A percentile compares a stretch with the other conserved stretches of the same genome.
Evolutionary conservation across 2,329 filamentous ascomycete species (phyloP).

Genomic region (Penicillium sp.): DNA sequence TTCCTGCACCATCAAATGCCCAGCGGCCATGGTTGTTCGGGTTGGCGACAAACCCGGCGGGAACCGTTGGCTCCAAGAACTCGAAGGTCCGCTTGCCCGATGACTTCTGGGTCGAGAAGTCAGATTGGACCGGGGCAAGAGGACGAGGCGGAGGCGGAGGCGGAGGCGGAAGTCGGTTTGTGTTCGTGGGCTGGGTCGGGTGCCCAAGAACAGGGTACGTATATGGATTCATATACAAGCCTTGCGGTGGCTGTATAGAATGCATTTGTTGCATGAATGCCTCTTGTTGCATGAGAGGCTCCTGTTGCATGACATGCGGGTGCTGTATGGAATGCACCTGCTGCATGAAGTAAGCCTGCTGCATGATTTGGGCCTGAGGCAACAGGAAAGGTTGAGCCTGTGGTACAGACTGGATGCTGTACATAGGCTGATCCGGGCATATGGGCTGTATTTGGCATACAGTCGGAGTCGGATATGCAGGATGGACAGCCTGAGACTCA

Average conservation of each 20-base stretch:
- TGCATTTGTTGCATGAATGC: background rate
- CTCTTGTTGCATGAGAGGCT: background rate
- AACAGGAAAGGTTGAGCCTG: background rate
- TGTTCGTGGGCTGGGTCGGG: too few relatives aligned
- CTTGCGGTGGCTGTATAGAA: too few relatives aligned
- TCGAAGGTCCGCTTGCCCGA: constrained; percentile 9
- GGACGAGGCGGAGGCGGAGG: background rate
- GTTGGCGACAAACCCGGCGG: constrained; percentile 20
- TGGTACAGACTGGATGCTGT: too few relatives aligned
- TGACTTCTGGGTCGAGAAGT: background rate
- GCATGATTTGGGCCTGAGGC: background rate
- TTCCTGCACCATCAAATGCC: constrained; percentile 10
- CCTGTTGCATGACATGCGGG: too few relatives aligned
- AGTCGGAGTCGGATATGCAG: too few relatives aligned
- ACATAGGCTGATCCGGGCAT: too few relatives aligned
- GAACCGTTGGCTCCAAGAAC: constrained; percentile 13
- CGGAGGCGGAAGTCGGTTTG: background rate
- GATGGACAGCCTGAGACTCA: too few relatives aligned
- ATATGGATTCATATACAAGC: too few relatives aligned
- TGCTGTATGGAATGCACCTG: too few relatives aligned
- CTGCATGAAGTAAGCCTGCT: background rate
- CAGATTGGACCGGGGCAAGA: background rate
- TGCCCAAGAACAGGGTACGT: too few relatives aligned
- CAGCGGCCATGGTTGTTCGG: constrained; percentile 24
- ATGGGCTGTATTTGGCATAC: too few relatives aligned